Conservation (phyloP, 139 green algal species). For the Edaphochlamys debaryana region DNA sequence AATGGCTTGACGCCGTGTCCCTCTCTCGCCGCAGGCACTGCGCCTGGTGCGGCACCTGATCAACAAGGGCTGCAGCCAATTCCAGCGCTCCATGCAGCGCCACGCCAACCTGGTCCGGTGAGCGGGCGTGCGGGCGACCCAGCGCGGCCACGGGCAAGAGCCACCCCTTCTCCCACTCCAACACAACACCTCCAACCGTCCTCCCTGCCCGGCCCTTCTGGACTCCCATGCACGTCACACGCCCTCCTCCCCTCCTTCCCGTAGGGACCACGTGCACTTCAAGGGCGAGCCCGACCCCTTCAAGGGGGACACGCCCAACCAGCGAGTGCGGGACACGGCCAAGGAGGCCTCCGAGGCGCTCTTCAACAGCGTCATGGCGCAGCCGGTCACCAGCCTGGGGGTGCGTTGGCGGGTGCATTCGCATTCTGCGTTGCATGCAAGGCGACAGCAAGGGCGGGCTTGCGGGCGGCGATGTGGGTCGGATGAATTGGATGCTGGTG, state of each 20-base stretch:
- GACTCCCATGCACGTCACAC: background rate
- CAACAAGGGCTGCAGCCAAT: slow-evolving; percentile 69
- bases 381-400: slow-evolving; percentile 34
- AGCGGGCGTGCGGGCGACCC: background rate
- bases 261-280: slow-evolving; percentile 68
- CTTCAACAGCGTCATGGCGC: slow-evolving; percentile 51
- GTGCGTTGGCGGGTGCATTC: background rate
- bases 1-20: too few relatives aligned
- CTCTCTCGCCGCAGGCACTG: slow-evolving; percentile 78
- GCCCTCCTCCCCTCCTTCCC: background rate
- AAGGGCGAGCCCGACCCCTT: slow-evolving; percentile 71
- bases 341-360: slow-evolving; percentile 70
- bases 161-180: too few relatives aligned
- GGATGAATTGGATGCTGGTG: too few relatives aligned
- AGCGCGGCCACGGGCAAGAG: too few relatives aligned
- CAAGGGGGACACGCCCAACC: slow-evolving; percentile 69
- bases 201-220: too few relatives aligned
- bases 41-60: slow-evolving; percentile 77
- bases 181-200: too few relatives aligned
- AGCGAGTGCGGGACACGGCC: slow-evolving; percentile 68
- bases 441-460: background rate
- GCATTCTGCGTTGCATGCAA: background rate
- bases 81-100: slow-evolving; percentile 69
- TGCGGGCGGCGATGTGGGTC: too few relatives aligned
- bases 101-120: slow-evolving; percentile 63